Evolutionary conservation across 1,284 basidiomycete genomes (phyloP).

Genomic region (Ceratobasidium sp.): DNA sequence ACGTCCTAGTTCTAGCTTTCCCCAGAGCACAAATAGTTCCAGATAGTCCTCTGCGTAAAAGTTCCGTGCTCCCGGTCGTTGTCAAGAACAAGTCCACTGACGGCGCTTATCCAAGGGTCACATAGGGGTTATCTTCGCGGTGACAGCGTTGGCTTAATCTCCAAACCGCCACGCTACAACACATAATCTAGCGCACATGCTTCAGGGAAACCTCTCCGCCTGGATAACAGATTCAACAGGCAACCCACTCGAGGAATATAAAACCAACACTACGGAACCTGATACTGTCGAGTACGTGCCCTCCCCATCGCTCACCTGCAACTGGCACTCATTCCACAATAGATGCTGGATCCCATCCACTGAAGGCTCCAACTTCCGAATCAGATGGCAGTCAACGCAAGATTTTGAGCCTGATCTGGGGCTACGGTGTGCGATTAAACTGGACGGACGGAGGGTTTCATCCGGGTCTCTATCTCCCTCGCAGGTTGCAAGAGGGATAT

Average conservation of each 20-base stretch:
- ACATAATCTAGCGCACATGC: not conserved
- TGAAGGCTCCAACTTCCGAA: slow-evolving; percentile 3
- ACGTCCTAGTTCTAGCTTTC: not conserved
- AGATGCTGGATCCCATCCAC: slow-evolving; percentile 31
- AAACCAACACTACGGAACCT: not conserved
- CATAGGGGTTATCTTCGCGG: not conserved
- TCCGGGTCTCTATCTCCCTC: not conserved
- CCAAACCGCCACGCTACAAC: not conserved
- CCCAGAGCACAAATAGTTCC: not conserved
- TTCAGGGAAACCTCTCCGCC: slow-evolving; percentile 5
- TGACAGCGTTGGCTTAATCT: no score
- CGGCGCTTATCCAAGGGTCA: not conserved
- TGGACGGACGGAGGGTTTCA: slow-evolving; percentile 10
- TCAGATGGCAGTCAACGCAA: slow-evolving; percentile 6
- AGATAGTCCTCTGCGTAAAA: not conserved
- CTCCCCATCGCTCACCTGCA: not conserved
- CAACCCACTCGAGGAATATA: slow-evolving; percentile 1
- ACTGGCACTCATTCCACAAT: not conserved
- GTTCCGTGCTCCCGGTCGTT: no score
- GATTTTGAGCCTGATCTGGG: slow-evolving; percentile 15
- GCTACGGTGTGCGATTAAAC: slow-evolving; percentile 2
- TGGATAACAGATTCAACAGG: slow-evolving; percentile 34
- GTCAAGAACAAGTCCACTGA: not conserved
- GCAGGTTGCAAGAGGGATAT: slow-evolving; percentile 3
- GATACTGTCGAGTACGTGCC: slow-evolving; percentile 3